phyloP scores from a whole-genome alignment of 257 asterid species.

The Solanum piurae region DNA sequence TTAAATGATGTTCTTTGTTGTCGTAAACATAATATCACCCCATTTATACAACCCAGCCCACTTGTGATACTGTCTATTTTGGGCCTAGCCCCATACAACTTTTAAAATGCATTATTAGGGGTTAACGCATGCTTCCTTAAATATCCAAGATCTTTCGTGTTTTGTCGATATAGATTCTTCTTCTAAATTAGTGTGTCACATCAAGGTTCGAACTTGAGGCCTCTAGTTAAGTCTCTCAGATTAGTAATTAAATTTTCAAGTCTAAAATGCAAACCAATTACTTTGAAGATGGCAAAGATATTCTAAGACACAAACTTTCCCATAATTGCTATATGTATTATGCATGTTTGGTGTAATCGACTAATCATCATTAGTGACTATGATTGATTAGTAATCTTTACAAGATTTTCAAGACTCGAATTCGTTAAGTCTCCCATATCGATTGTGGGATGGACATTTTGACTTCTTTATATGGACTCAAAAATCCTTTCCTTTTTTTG shows the following conservation, averaged over 20 bases:
- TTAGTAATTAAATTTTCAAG: too few relatives aligned
- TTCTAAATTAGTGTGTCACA: too few relatives aligned
- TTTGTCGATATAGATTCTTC: too few relatives aligned
- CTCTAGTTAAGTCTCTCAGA: too few relatives aligned
- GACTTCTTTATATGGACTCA: background rate
- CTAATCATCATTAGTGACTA: background rate
- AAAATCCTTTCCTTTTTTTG: background rate
- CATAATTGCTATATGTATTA: background rate
- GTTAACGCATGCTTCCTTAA: too few relatives aligned
- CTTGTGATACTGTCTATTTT: too few relatives aligned
- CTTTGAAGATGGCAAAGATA: background rate
- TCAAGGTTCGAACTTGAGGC: too few relatives aligned
- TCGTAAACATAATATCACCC: background rate
- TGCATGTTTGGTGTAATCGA: background rate
- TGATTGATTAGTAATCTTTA: background rate
- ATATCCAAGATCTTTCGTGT: too few relatives aligned
- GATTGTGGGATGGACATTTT: background rate
- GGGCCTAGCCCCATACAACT: too few relatives aligned
- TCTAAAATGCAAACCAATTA: background rate
- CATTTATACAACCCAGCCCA: background rate
- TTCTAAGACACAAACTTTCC: background rate
- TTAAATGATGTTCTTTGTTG: background rate
- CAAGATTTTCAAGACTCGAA: background rate
- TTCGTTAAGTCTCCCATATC: background rate
- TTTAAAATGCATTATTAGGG: too few relatives aligned